Evolutionary conservation across 2,329 filamentous ascomycete species (phyloP).

Genomic region (Trichoderma arundinaceum): DNA sequence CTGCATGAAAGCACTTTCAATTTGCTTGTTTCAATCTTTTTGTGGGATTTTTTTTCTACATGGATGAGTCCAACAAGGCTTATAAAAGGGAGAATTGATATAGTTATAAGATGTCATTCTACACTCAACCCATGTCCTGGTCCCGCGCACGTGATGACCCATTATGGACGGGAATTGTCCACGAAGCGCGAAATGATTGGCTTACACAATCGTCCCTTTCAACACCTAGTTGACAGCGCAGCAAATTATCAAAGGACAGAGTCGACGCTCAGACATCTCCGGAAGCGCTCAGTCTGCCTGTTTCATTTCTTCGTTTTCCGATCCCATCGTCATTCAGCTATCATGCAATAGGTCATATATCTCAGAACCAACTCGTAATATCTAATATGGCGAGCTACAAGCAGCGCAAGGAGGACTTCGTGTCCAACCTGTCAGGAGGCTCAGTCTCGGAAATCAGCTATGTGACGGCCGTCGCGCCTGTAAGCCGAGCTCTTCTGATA

Average conservation of each 20-base stretch:
- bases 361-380: conserved; percentile 39
- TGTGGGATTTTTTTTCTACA: background rate
- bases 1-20: background rate
- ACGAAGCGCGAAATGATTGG: conserved; percentile 27
- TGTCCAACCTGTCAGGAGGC: conserved; percentile 87
- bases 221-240: conserved; percentile 18
- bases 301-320: background rate
- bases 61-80: too few species aligned
- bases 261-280: conserved; percentile 8
- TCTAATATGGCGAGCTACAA: conserved; percentile 71
- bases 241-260: background rate
- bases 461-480: conserved; percentile 83
- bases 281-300: background rate
- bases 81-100: too few species aligned
- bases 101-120: background rate
- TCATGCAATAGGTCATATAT: conserved; percentile 16
- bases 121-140: background rate
- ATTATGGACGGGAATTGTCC: conserved; percentile 24
- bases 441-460: conserved; percentile 83
- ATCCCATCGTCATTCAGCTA: conserved; percentile 5
- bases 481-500: conserved; percentile 48
- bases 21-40: background rate
- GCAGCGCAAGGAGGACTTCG: conserved; percentile 90
- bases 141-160: conserved; percentile 30
- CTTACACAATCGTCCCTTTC: background rate